A percentile compares a stretch with the other conserved stretches of the same genome.
These are phyloP conservation scores for Trichoderma endophyticum DNA, from an alignment of 2,329 filamentous ascomycete species.

Conservation along the genomic window DNA sequence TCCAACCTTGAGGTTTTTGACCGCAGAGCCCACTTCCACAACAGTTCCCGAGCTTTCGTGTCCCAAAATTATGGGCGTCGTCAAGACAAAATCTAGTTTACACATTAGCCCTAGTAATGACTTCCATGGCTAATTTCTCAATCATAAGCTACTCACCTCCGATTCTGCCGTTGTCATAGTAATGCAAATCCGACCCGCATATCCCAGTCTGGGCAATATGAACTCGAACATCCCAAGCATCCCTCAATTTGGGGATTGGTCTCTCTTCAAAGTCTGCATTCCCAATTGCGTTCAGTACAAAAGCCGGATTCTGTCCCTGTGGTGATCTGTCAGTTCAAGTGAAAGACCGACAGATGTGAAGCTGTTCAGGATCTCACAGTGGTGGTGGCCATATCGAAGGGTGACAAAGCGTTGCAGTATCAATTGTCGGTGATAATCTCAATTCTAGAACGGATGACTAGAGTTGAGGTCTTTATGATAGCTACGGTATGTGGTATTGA, in stretches of 20 bases:
- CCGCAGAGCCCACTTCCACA: slow-evolving; percentile 38
- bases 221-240: background rate
- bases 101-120: background rate
- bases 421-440: background rate
- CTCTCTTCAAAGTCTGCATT: background rate
- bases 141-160: background rate
- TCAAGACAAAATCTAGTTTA: slow-evolving; percentile 39
- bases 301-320: background rate
- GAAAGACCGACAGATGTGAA: background rate
- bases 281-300: background rate
- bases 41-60: slow-evolving; percentile 45
- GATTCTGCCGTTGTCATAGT: background rate
- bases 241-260: background rate
- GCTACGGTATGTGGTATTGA: background rate
- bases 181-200: background rate
- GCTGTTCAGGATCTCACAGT: background rate
- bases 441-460: background rate
- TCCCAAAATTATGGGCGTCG: slow-evolving; percentile 45
- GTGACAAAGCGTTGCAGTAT: background rate
- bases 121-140: background rate
- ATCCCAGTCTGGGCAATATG: background rate
- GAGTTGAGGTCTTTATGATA: background rate
- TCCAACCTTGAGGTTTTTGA: slow-evolving; percentile 29
- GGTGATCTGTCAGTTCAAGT: background rate
- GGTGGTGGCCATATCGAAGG: background rate